phyloP scores from a whole-genome alignment of 257 asterid genomes.

The Przewalskia tangutica region DNA sequence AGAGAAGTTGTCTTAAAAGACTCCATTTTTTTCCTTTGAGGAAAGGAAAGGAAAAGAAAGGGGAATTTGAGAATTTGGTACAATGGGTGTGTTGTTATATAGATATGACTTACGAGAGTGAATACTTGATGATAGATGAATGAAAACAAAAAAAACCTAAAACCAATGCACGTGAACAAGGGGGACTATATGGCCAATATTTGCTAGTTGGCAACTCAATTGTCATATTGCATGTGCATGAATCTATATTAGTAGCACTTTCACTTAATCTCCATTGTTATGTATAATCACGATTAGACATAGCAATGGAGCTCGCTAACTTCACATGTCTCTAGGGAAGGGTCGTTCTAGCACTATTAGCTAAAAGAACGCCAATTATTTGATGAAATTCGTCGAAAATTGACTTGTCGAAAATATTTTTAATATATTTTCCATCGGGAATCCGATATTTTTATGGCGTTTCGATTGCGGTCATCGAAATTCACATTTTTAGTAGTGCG shows the following conservation, averaged over 20 bases:
- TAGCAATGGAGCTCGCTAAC: background rate
- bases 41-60: background rate
- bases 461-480: too few species aligned
- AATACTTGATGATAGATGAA: constrained; percentile 1
- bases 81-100: constrained; percentile 17
- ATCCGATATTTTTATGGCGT: background rate
- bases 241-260: background rate
- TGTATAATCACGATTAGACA: background rate
- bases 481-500: background rate
- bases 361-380: background rate
- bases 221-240: constrained; percentile 17
- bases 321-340: background rate
- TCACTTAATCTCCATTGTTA: background rate
- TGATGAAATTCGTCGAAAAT: background rate
- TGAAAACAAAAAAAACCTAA: constrained; percentile 27
- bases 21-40: constrained; percentile 24
- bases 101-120: background rate
- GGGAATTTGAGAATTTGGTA: constrained; percentile 7
- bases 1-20: constrained; percentile 31
- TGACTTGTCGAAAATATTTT: background rate
- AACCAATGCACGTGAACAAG: constrained; percentile 52
- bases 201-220: constrained; percentile 54
- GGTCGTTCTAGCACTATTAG: background rate
- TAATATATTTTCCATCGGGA: background rate
- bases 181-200: constrained; percentile 34